Evolutionary conservation across 371 early-diverging fungal species (phyloP).

Genomic region (Haplosporangium sp.): DNA sequence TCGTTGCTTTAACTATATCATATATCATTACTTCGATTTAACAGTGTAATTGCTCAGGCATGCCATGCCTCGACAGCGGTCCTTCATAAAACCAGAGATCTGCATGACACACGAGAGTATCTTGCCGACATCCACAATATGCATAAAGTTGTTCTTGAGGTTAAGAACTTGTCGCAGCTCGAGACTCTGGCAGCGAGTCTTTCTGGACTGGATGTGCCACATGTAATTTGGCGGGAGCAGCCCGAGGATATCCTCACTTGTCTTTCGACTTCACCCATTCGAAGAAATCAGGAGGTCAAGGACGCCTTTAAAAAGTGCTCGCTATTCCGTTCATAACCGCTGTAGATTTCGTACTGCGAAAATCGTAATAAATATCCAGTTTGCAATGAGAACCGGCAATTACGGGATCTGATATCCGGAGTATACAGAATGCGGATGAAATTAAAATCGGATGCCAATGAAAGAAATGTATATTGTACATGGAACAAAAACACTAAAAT

Average conservation of each 20-base stretch:
- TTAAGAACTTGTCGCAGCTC: constrained; percentile 78
- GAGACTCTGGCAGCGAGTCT: constrained; percentile 69
- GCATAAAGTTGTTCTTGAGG: constrained; percentile 87
- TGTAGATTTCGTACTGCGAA: background rate
- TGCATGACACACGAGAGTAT: constrained; percentile 72
- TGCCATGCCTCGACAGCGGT: constrained; percentile 86
- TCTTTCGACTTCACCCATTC: constrained; percentile 83
- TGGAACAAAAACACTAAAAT: too few species aligned
- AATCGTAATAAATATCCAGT: background rate
- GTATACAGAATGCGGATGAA: too few species aligned
- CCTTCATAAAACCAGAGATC: constrained; percentile 69
- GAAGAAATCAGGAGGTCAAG: constrained; percentile 65
- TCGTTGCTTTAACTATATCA: background rate
- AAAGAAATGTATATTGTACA: background rate
- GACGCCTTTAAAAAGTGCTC: constrained; percentile 73
- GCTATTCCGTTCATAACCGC: constrained; percentile 32
- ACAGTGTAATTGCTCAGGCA: constrained; percentile 87
- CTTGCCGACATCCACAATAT: constrained; percentile 71
- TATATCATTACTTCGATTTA: background rate
- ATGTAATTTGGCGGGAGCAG: constrained; percentile 83
- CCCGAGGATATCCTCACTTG: constrained; percentile 88
- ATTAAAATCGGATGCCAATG: too few species aligned
- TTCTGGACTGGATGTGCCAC: constrained; percentile 65
- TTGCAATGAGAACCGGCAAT: background rate
- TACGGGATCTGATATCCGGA: too few species aligned